phyloP scores from a whole-genome alignment of 208 protist species.

The Leishmania braziliensis region DNA sequence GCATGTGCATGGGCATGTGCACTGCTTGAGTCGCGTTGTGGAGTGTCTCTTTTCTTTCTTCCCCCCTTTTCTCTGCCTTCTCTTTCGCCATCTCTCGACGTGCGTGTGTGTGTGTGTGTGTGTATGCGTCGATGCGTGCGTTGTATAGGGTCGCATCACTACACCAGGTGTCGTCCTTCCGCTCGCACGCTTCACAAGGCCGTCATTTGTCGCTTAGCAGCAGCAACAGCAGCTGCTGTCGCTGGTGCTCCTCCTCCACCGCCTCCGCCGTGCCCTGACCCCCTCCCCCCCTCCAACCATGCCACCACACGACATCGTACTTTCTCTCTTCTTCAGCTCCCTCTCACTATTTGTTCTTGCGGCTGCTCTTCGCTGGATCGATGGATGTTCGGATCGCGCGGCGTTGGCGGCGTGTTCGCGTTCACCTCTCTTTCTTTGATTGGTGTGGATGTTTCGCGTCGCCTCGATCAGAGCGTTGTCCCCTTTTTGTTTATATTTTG shows the following conservation, averaged over 20 bases:
- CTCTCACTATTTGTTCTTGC: too few species aligned
- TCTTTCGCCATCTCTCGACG: background rate
- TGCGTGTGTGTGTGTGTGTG: too few species aligned
- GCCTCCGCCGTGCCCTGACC: background rate
- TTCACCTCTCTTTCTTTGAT: too few species aligned
- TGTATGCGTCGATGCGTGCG: background rate
- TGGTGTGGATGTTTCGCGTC: too few species aligned
- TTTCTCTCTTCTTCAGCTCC: background rate
- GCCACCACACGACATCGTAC: too few species aligned
- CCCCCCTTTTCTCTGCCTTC: background rate
- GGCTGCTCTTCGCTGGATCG: too few species aligned
- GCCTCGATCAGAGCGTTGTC: background rate
- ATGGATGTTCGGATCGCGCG: too few species aligned
- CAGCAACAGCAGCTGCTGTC: background rate
- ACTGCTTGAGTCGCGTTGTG: background rate
- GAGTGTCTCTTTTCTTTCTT: background rate
- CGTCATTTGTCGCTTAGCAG: background rate
- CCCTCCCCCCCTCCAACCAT: background rate
- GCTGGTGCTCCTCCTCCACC: background rate
- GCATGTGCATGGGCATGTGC: background rate
- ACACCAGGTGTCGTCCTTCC: background rate
- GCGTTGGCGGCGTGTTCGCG: too few species aligned
- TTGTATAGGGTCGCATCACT: background rate
- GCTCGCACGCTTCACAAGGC: background rate
- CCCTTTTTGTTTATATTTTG: constrained; percentile 9